Conservation (phyloP, 768 basidiomycete genomes). For the Chlorophyllum brunneum region DNA sequence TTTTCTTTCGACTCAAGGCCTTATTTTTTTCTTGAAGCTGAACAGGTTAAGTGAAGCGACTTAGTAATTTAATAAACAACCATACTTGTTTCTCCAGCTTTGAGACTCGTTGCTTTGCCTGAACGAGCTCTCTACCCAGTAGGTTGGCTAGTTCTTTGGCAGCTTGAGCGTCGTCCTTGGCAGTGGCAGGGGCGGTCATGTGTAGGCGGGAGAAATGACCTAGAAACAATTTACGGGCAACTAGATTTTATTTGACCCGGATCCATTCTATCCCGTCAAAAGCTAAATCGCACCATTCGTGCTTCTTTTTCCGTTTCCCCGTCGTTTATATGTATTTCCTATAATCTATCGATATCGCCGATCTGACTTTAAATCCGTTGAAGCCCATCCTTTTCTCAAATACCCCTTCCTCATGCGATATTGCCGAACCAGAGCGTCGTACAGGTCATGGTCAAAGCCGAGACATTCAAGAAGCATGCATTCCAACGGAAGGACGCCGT, state of each 20-base stretch:
- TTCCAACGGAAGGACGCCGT: neutral
- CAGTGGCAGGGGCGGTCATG: neutral
- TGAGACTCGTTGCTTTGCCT: neutral
- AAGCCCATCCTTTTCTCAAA: neutral
- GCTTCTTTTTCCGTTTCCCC: neutral
- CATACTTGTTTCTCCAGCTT: conserved; percentile 1
- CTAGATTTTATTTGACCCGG: too few species aligned
- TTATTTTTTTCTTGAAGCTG: neutral
- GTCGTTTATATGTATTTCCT: neutral
- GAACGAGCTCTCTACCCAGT: conserved; percentile 3
- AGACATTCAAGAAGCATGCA: neutral
- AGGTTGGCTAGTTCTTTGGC: neutral
- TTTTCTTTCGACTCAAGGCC: neutral
- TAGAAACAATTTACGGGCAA: neutral
- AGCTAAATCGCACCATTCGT: neutral
- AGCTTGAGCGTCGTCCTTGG: neutral
- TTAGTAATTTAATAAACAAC: neutral
- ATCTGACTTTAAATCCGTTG: too few species aligned
- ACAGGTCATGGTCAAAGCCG: neutral
- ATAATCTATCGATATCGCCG: too few species aligned
- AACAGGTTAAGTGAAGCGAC: neutral
- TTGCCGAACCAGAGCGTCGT: neutral
- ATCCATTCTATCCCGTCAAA: neutral
- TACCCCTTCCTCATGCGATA: neutral
- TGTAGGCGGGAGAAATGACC: neutral